A percentile compares a stretch with the other conserved stretches of the same genome.
Evolutionary conservation across 495 filamentous ascomycete species (phyloP).

Genomic region (Durotheca rogersii): DNA sequence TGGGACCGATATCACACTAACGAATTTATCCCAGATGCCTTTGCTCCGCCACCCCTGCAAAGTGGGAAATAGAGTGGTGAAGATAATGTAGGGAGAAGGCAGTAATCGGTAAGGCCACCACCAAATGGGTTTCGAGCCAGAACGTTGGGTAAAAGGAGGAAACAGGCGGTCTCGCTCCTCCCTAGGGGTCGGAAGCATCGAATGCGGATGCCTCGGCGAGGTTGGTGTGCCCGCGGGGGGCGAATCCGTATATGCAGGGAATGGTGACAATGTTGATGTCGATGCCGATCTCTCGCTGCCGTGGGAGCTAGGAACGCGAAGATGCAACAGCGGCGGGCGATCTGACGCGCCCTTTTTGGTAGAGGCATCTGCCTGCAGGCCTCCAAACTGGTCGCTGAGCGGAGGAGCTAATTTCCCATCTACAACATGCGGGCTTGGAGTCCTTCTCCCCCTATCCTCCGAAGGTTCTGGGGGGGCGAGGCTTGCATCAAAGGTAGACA

Average conservation of each 20-base stretch:
- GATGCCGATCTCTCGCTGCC: constrained; percentile 52
- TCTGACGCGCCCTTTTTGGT: constrained; percentile 10
- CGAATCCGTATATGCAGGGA: constrained; percentile 46
- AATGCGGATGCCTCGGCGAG: constrained; percentile 43
- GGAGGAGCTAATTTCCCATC: constrained; percentile 39
- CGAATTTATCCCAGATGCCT: constrained; percentile 67
- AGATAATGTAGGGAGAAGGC: constrained; percentile 67
- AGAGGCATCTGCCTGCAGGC: constrained; percentile 11
- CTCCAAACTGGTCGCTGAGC: constrained; percentile 13
- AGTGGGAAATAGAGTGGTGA: constrained; percentile 83
- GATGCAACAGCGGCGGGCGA: constrained; percentile 20
- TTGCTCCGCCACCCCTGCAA: constrained; percentile 78
- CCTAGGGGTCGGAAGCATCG: constrained; percentile 33
- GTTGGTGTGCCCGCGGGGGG: constrained; percentile 46
- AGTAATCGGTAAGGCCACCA: constrained; percentile 80
- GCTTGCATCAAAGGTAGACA: constrained; percentile 23
- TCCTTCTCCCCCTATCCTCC: constrained; percentile 15
- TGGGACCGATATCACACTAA: constrained; percentile 79
- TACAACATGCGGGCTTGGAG: constrained; percentile 29
- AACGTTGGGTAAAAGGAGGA: constrained; percentile 47
- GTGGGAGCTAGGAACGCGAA: constrained; percentile 47
- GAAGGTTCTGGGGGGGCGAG: constrained; percentile 12
- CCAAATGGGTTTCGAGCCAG: constrained; percentile 46
- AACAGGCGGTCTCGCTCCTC: constrained; percentile 33
- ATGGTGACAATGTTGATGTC: constrained; percentile 44